phyloP scores from a whole-genome alignment of 306 rosid genomes.

The Pterocarpus macrocarpus region DNA sequence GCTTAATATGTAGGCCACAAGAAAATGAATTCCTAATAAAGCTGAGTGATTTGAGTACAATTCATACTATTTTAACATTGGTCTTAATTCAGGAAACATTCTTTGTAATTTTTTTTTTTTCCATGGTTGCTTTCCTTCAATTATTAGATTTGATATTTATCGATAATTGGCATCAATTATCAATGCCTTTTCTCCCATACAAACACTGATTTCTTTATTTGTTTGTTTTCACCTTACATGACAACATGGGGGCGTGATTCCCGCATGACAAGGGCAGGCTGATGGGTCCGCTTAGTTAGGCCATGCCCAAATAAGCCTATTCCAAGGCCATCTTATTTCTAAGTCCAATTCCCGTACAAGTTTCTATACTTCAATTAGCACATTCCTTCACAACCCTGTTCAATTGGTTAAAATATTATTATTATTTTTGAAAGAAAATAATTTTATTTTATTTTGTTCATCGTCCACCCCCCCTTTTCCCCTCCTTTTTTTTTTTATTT shows the following conservation, averaged over 20 bases:
- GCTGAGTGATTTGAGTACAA: not conserved
- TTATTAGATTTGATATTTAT: not conserved
- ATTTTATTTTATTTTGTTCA: not conserved
- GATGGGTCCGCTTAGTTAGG: constrained; percentile 19
- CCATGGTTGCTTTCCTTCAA: not conserved
- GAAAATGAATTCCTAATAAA: not conserved
- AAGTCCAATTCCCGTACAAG: constrained; percentile 17
- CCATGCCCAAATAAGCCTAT: constrained; percentile 6
- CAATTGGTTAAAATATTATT: not conserved
- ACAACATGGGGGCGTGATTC: constrained; percentile 23
- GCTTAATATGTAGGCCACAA: not conserved
- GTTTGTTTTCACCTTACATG: not conserved
- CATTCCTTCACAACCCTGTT: not conserved
- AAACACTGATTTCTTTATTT: not conserved
- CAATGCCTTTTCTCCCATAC: not conserved
- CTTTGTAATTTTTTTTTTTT: not conserved
- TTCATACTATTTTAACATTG: not conserved
- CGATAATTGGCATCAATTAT: not conserved
- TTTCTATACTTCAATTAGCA: constrained; percentile 18
- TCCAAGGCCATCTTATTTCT: not conserved
- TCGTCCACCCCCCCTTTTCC: no score
- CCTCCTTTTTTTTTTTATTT: not conserved
- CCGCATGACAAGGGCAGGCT: constrained; percentile 28
- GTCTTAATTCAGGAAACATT: not conserved
- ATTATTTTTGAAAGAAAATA: not conserved